These are phyloP conservation scores for Alternaria dauci DNA, from an alignment of 2,329 filamentous ascomycete genomes.

Conservation along the genomic window DNA sequence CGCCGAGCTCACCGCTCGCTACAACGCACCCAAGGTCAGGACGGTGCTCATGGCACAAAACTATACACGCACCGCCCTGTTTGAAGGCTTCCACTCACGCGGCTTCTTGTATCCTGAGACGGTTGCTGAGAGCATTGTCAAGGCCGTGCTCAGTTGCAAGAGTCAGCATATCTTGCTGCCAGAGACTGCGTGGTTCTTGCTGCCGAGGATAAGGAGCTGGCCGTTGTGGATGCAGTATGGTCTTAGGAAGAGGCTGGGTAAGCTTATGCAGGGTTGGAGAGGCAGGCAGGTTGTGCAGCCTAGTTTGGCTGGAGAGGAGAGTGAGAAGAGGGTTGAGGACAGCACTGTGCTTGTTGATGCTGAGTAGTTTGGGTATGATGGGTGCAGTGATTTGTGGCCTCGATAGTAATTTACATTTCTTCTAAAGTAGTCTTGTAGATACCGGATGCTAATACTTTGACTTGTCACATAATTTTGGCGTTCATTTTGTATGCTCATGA, in stretches of 20 bases:
- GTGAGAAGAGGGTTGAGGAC: constrained; percentile 33
- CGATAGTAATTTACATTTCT: neutral
- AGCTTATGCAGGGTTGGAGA: constrained; percentile 48
- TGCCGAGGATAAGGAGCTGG: constrained; percentile 56
- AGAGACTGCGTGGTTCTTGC: constrained; percentile 46
- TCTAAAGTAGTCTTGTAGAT: neutral
- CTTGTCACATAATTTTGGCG: neutral
- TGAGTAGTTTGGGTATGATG: constrained; percentile 4
- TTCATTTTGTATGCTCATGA: neutral
- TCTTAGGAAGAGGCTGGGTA: constrained; percentile 55
- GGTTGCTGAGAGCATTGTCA: constrained; percentile 70
- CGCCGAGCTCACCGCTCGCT: constrained; percentile 58
- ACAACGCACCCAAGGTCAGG: constrained; percentile 69
- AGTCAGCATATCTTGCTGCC: constrained; percentile 68
- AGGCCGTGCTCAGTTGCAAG: constrained; percentile 65
- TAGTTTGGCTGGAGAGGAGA: constrained; percentile 31
- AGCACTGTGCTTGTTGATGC: constrained; percentile 39
- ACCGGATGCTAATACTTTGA: neutral
- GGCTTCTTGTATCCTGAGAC: constrained; percentile 65
- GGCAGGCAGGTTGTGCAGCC: constrained; percentile 52
- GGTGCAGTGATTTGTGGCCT: neutral
- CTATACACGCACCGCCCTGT: constrained; percentile 69
- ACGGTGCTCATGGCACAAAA: constrained; percentile 72
- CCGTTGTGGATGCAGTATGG: constrained; percentile 71
- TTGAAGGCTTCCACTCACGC: constrained; percentile 64